Conservation (phyloP, 768 basidiomycete genomes). For the Pholiota microspora region DNA sequence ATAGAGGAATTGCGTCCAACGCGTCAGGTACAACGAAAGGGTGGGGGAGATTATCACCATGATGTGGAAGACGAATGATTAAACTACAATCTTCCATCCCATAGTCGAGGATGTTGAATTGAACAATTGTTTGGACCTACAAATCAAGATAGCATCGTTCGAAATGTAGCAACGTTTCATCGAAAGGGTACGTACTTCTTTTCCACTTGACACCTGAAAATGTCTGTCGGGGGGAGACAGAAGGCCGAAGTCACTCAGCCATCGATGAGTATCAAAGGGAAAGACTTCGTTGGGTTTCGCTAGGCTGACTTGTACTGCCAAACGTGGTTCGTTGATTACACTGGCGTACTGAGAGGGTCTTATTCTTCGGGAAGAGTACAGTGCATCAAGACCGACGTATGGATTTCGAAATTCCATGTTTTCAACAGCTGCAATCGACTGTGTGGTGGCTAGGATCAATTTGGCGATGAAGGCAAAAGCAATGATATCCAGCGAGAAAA, state of each 20-base stretch:
- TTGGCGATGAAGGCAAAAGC: constrained; percentile 20
- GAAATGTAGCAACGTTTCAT: background rate
- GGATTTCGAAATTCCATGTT: constrained; percentile 24
- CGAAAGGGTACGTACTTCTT: constrained; percentile 13
- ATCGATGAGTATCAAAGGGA: constrained; percentile 24
- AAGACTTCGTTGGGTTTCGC: constrained; percentile 19
- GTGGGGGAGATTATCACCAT: constrained; percentile 22
- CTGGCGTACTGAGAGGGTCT: constrained; percentile 18
- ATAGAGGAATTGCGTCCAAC: constrained; percentile 18
- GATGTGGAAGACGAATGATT: constrained; percentile 21
- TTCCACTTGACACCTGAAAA: constrained; percentile 19
- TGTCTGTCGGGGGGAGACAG: constrained; percentile 27
- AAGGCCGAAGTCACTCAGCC: constrained; percentile 26
- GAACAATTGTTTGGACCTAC: constrained; percentile 23
- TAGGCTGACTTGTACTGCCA: constrained; percentile 24
- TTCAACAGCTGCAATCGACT: constrained; percentile 4
- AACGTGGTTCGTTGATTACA: constrained; percentile 23
- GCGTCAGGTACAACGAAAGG: constrained; percentile 18
- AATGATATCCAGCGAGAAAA: constrained; percentile 23
- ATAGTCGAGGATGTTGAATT: constrained; percentile 27
- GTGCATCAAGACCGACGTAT: constrained; percentile 25
- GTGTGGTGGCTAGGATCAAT: constrained; percentile 13
- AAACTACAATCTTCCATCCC: constrained; percentile 29
- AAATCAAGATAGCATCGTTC: background rate
- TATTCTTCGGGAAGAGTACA: constrained; percentile 15